Percentiles rank a stretch among this genome's conserved stretches.
Conservation (phyloP, 495 filamentous ascomycete genomes). For the Aspergillus kassunensis region DNA sequence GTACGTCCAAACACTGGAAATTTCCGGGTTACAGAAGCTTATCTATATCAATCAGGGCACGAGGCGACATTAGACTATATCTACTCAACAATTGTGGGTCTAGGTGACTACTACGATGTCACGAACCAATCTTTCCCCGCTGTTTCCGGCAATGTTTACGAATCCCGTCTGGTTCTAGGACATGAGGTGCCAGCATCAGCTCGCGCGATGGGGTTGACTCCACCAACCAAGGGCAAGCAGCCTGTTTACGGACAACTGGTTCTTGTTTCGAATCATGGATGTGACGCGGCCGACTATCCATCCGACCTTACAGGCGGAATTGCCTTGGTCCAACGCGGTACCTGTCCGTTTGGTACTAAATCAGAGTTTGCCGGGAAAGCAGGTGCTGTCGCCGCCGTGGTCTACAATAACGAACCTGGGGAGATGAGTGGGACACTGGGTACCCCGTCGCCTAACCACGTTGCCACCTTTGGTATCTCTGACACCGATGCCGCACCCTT, state of each 20-base stretch:
- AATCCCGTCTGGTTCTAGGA: conserved; percentile 54
- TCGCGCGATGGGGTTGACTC: conserved; percentile 55
- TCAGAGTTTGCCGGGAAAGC: conserved; percentile 52
- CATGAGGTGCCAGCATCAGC: conserved; percentile 48
- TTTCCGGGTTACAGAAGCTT: not conserved
- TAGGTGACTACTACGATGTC: conserved; percentile 56
- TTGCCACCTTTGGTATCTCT: conserved; percentile 56
- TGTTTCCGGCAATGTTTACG: conserved; percentile 53
- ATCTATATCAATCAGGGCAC: conserved; percentile 44
- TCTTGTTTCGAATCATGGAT: conserved; percentile 47
- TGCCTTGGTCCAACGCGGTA: conserved; percentile 54
- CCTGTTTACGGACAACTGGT: conserved; percentile 27
- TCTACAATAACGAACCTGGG: conserved; percentile 54
- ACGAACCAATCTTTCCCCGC: conserved; percentile 57
- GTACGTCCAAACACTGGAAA: conserved; percentile 25
- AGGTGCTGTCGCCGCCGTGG: conserved; percentile 56
- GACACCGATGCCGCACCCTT: conserved; percentile 46
- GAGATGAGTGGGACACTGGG: conserved; percentile 51
- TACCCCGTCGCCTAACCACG: conserved; percentile 46
- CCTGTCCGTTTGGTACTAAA: conserved; percentile 58
- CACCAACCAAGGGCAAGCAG: conserved; percentile 53
- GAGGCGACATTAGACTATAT: conserved; percentile 57
- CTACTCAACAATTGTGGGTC: conserved; percentile 41
- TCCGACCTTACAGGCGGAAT: conserved; percentile 42
- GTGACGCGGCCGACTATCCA: conserved; percentile 47